phyloP scores from a whole-genome alignment of 2,329 filamentous ascomycete genomes.

The Stachybotrys chartarum region DNA sequence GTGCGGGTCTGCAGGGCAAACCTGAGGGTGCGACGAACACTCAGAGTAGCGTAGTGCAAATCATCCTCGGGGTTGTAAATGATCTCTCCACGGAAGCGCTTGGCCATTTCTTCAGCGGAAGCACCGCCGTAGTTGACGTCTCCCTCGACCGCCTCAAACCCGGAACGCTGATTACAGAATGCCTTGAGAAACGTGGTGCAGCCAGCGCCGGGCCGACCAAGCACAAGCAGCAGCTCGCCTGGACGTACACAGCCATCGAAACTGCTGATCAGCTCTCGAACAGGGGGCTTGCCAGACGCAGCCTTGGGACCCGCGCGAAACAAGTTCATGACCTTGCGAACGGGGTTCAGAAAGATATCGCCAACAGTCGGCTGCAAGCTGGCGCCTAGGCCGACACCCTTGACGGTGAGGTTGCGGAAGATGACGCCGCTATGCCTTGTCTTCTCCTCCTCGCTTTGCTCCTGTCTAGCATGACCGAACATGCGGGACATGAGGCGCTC shows the following conservation, averaged over 20 bases:
- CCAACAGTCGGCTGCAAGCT: slow-evolving; percentile 47
- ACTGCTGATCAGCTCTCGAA: slow-evolving; percentile 58
- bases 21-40: slow-evolving; percentile 56
- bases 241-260: slow-evolving; percentile 63
- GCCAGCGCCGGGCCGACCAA: slow-evolving; percentile 60
- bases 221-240: slow-evolving; percentile 61
- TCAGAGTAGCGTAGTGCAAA: slow-evolving; percentile 62
- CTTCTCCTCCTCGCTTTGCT: slow-evolving; percentile 61
- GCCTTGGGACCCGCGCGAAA: slow-evolving; percentile 46
- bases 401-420: slow-evolving; percentile 64
- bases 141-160: slow-evolving; percentile 57
- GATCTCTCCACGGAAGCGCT: slow-evolving; percentile 52
- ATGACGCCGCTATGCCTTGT: slow-evolving; percentile 63
- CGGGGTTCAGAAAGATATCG: slow-evolving; percentile 54
- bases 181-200: slow-evolving; percentile 67
- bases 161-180: slow-evolving; percentile 61
- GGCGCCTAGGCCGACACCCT: slow-evolving; percentile 61
- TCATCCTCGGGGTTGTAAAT: slow-evolving; percentile 64
- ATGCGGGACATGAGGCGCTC: slow-evolving; percentile 60
- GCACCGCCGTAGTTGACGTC: slow-evolving; percentile 55
- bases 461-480: slow-evolving; percentile 59
- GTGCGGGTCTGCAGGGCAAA: slow-evolving; percentile 62
- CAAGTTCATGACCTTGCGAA: slow-evolving; percentile 33
- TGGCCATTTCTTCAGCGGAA: slow-evolving; percentile 36
- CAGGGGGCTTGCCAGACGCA: slow-evolving; percentile 44